Percentiles rank a stretch among this genome's conserved stretches.
These are phyloP conservation scores for Zanthoxylum bungeanum DNA, from an alignment of 345 rosid genomes.

Conservation along the genomic window DNA sequence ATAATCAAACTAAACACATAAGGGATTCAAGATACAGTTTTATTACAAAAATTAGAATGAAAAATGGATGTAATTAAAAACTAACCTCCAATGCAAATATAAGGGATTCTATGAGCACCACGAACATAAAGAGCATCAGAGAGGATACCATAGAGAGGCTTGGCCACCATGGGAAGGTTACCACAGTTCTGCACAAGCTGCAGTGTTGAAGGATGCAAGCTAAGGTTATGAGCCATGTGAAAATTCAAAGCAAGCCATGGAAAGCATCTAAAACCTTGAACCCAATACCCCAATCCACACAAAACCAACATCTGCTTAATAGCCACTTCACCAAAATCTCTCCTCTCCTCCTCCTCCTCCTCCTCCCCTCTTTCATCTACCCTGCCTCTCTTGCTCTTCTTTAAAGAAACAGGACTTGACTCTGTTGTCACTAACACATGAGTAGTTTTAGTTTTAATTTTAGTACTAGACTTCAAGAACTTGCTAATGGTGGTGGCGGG, in stretches of 20 bases:
- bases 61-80: neutral
- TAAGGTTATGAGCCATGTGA: slow-evolving; percentile 72
- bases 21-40: too few relatives aligned
- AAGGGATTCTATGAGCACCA: slow-evolving; percentile 78
- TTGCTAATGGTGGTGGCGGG: slow-evolving; percentile 16
- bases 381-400: slow-evolving; percentile 14
- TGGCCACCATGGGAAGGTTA: slow-evolving; percentile 85
- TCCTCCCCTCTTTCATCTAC: too few relatives aligned
- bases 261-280: slow-evolving; percentile 88
- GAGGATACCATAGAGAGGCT: slow-evolving; percentile 79
- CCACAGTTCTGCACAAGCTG: slow-evolving; percentile 86
- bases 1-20: too few relatives aligned
- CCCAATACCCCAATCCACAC: slow-evolving; percentile 91
- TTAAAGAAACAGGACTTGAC: slow-evolving; percentile 34
- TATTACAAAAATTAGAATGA: neutral
- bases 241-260: slow-evolving; percentile 94
- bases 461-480: neutral
- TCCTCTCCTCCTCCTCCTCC: slow-evolving; percentile 26
- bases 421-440: slow-evolving; percentile 21
- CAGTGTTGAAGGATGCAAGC: slow-evolving; percentile 62
- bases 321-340: slow-evolving; percentile 41
- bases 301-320: slow-evolving; percentile 43
- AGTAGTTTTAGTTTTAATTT: neutral
- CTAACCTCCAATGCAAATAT: slow-evolving; percentile 82
- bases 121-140: slow-evolving; percentile 74